These are phyloP conservation scores for Leccinum truebloodii DNA, from an alignment of 768 basidiomycete species.

Conservation along the genomic window DNA sequence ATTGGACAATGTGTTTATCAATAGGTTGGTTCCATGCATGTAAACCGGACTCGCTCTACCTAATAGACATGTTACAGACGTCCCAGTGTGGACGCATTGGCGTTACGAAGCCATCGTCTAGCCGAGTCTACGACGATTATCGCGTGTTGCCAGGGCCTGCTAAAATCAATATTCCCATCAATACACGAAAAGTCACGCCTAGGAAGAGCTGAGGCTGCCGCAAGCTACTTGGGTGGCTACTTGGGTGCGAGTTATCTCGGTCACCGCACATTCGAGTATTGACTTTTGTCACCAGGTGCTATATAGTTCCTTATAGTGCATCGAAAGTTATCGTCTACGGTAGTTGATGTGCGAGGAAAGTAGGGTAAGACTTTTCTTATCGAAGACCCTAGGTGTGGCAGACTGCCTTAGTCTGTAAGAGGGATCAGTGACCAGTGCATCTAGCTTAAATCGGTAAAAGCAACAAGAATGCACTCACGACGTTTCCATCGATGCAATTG, in stretches of 20 bases:
- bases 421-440: constrained; percentile 1
- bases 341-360: background rate
- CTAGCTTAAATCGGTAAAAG: constrained; percentile 23
- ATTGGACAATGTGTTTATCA: background rate
- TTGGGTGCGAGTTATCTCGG: constrained; percentile 60
- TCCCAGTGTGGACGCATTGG: background rate
- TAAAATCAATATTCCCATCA: background rate
- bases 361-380: background rate
- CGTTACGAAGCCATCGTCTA: background rate
- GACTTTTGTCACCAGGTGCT: constrained; percentile 45
- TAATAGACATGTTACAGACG: constrained; percentile 1
- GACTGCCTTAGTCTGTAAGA: constrained; percentile 12
- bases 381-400: background rate
- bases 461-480: constrained; percentile 8
- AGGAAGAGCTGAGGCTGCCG: constrained; percentile 83
- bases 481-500: constrained; percentile 8
- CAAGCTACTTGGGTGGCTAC: constrained; percentile 45
- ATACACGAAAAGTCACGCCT: constrained; percentile 47
- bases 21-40: constrained; percentile 4
- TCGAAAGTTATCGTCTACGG: background rate
- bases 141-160: background rate
- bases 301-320: constrained; percentile 55
- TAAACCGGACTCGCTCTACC: constrained; percentile 2
- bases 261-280: constrained; percentile 4
- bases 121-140: background rate